phyloP scores from a whole-genome alignment of 208 protist species.

The Naegleria lovaniensis region DNA sequence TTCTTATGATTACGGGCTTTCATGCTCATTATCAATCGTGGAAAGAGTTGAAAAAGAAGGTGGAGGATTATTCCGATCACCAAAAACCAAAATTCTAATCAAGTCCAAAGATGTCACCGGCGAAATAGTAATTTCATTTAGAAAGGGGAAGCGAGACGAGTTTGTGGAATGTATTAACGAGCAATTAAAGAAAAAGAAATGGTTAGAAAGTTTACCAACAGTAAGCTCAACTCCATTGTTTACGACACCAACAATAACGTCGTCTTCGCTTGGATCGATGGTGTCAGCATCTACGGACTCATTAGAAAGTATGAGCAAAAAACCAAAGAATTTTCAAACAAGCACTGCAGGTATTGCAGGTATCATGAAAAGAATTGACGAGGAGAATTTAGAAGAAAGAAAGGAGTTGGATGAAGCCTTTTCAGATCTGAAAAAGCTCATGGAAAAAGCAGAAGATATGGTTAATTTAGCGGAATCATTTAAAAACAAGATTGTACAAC shows the following conservation, averaged over 20 bases:
- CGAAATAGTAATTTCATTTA: background rate
- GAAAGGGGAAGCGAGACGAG: background rate
- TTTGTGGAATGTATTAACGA: background rate
- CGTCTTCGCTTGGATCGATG: too few species aligned
- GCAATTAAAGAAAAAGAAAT: background rate
- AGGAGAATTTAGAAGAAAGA: background rate
- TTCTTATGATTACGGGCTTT: background rate
- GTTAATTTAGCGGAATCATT: background rate
- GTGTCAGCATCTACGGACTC: background rate
- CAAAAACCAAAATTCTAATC: background rate
- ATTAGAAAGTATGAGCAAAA: background rate
- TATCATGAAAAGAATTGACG: background rate
- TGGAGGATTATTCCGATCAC: background rate
- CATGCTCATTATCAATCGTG: background rate
- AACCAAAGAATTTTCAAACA: background rate
- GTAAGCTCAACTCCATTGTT: background rate
- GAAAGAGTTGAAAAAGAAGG: background rate
- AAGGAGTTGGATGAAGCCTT: background rate
- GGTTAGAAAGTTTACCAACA: background rate
- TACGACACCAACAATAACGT: background rate
- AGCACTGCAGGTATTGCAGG: slow-evolving; percentile 10
- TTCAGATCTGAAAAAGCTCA: slow-evolving; percentile 11
- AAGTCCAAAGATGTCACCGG: background rate
- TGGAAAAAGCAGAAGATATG: slow-evolving; percentile 24
- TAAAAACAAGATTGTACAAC: slow-evolving; percentile 5